phyloP scores from a whole-genome alignment of 164 flowering plant species.

The Dillenia turbinata region DNA sequence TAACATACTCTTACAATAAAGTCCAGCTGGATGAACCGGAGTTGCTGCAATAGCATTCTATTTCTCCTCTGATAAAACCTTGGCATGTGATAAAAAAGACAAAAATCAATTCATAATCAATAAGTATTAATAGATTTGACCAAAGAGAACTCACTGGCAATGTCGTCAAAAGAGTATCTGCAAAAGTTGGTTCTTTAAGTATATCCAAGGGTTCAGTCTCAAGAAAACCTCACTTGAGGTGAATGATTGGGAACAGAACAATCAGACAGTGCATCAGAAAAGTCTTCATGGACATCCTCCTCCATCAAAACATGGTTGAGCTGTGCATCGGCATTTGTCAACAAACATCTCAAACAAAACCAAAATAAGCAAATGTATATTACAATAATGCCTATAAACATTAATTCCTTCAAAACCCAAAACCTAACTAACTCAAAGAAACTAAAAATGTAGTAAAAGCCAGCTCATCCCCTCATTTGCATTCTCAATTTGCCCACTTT shows the following conservation, averaged over 20 bases:
- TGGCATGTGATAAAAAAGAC: neutral
- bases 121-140: neutral
- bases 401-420: neutral
- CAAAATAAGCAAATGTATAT: neutral
- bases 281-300: conserved; percentile 36
- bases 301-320: conserved; percentile 34
- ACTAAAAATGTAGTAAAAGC: too few species aligned
- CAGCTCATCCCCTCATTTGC: too few species aligned
- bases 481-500: neutral
- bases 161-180: conserved; percentile 56
- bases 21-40: conserved; percentile 95
- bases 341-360: conserved; percentile 46
- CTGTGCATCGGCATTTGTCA: conserved; percentile 45
- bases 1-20: conserved; percentile 44
- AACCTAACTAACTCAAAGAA: neutral
- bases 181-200: conserved; percentile 43
- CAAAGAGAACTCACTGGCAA: conserved; percentile 58
- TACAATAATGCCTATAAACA: neutral
- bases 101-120: neutral
- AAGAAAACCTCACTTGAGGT: conserved; percentile 49
- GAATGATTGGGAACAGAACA: conserved; percentile 55
- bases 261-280: conserved; percentile 28
- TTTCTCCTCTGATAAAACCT: conserved; percentile 89
- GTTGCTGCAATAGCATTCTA: conserved; percentile 78
- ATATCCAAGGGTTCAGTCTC: conserved; percentile 53